Percentiles rank a stretch among this genome's conserved stretches.
These are phyloP conservation scores for Funneliformis caledonium DNA, from an alignment of 371 early-diverging fungal species.

Conservation along the genomic window DNA sequence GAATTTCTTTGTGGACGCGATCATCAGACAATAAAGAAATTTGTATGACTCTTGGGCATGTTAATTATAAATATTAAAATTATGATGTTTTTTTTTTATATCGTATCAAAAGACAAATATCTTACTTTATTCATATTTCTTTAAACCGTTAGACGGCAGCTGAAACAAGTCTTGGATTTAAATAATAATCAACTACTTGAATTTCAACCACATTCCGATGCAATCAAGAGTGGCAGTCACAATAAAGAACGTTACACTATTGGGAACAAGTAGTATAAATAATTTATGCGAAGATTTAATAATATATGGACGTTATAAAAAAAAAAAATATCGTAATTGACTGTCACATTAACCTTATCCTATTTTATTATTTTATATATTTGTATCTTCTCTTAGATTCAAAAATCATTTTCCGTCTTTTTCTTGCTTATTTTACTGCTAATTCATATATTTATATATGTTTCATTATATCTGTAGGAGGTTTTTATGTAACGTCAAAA, in stretches of 20 bases:
- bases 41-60: conserved; percentile 70
- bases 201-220: conserved; percentile 50
- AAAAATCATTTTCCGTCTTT: too few relatives aligned
- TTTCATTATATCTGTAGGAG: too few relatives aligned
- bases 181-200: conserved; percentile 44
- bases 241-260: conserved; percentile 3
- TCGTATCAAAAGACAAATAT: not conserved
- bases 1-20: conserved; percentile 91
- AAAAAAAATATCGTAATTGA: not conserved
- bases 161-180: conserved; percentile 57
- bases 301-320: conserved; percentile 12
- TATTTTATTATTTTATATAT: not conserved
- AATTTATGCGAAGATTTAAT: not conserved
- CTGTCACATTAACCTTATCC: not conserved
- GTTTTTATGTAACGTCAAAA: too few relatives aligned
- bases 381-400: not conserved
- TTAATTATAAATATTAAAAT: not conserved
- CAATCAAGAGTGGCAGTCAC: conserved; percentile 43
- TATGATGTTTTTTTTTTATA: not conserved
- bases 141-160: conserved; percentile 52
- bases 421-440: too few relatives aligned
- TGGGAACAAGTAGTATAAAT: not conserved
- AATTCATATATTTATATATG: too few relatives aligned
- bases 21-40: conserved; percentile 69
- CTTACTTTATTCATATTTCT: not conserved